Base-by-base conservation (phyloP, 768 basidiomycete species). In the Amylocystis lapponica region DNA sequence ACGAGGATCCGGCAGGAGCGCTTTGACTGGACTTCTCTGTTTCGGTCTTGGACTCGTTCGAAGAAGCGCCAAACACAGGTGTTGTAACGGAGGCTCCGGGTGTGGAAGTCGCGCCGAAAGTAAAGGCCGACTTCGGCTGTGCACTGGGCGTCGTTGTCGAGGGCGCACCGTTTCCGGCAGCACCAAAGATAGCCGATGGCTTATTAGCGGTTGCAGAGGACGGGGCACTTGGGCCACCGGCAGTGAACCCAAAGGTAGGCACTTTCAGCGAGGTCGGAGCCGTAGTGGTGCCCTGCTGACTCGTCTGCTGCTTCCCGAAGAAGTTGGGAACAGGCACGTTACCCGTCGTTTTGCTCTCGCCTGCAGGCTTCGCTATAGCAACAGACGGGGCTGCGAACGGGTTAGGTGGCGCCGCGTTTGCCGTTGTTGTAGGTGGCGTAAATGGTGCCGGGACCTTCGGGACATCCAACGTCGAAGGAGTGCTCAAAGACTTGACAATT, bases 41-140 rank as follows among this genome's bases (percentile, higher is more conserved):
- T 4, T 27, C 27, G n/a, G 26, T 23, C n/a, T 23, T 32, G 4
- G 14, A 20, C 29, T 20, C 19, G 32, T n/a, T 23, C 22, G 30
- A 25, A 7, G 20, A n/a, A 40, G 47, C 38, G 26, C 55, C 49
- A 45, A 66, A 63, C 12, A 54, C 35, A 11, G 61, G 32, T 5
- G 42, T 29, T 22, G 43, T 11, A 23, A 36, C 39, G 20, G 39
- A 36, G 5, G 30, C 25, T 7, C 27, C 29, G 1, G 46, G 20
- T 4, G 26, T 36, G n/a, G 26, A 23, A 9, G 40, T 11, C 11
- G 39, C 36, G n/a, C 43, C 43, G 30, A 43, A 49, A 5, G 47
- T 38, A 41, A 52, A 48, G 12, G 47, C 14, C 8, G 46, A 23
- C 36, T 45, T 48, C 13, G 41, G 42, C 1, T 23, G 21, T 8